Evolutionary conservation across 768 basidiomycete genomes (phyloP), one percentile per base, ranked within the genome.

Genomic region (Wakefieldia striispora): DNA sequence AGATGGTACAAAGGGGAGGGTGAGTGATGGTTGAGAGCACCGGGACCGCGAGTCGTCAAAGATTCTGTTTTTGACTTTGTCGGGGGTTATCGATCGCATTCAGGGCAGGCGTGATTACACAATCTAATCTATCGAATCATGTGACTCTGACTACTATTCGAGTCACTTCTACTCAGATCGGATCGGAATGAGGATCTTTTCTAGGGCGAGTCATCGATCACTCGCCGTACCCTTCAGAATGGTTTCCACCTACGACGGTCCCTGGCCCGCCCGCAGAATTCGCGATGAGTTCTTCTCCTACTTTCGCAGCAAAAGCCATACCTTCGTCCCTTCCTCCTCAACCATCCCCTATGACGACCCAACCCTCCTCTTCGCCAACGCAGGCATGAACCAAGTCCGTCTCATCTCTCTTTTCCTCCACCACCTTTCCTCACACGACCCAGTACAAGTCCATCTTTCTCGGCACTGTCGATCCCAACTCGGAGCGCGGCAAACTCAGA

Each of bases 311-410:
- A 83, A 82, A 58, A 77, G 80, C 55, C 97, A 99, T 68, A 85
- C 87, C 20, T 95, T 91, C 65, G 89, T 94, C 45, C 87, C 88
- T 7, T 94, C 91, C 26, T 95, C 92, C 3, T 79, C 90, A 2
- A 95, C 94, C 34, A 88, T 99, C 56, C 97, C 97, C 2, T 97
- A 91, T 67, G 97, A 98, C 51, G 97, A 98, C 72, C 95, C 95
- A 3, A 97, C 97, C 14, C 78, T 99, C 33, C 83, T 98, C 47
- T 99, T 99, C 61, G 93, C 94, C 50, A 99, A 99, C 76, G 95
- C 95, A 56, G 97, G 97, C 51, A 95, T 94, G 91, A 94, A 94
- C 65, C 91, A 93, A 79, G 89, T 82, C 58, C 31, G 72, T 51
- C 41, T 31, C 39, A n/a, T 41, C 8, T 42, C 24, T 19, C 39